Conservation (phyloP, 805 yeast species). For the Ogataea nonfermentans region DNA sequence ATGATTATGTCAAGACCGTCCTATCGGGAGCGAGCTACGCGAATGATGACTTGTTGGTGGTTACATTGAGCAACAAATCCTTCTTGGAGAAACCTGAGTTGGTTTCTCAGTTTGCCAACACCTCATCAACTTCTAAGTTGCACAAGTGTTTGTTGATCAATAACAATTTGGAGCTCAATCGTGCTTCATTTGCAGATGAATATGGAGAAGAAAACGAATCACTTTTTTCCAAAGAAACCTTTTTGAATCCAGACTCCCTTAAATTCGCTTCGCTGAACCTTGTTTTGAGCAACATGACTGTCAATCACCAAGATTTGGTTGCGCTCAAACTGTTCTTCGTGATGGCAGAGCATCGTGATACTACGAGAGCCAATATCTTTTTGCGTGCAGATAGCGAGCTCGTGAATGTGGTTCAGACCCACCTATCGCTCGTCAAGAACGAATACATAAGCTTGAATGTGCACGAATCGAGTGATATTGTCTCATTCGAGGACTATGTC, state of each 20-base stretch:
- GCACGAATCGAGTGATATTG: neutral
- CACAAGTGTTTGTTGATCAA: slow-evolving; percentile 29
- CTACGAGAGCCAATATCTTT: slow-evolving; percentile 6
- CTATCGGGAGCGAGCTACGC: slow-evolving; percentile 22
- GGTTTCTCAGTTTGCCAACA: no score
- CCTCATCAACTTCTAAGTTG: slow-evolving; percentile 1
- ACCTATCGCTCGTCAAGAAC: neutral
- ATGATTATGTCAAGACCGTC: slow-evolving; percentile 25
- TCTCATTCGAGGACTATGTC: slow-evolving; percentile 1
- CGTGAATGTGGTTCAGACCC: slow-evolving; percentile 1
- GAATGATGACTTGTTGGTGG: slow-evolving; percentile 23
- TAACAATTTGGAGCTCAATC: slow-evolving; percentile 23
- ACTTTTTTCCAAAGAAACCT: slow-evolving; percentile 7
- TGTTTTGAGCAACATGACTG: slow-evolving; percentile 2
- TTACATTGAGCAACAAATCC: slow-evolving; percentile 21
- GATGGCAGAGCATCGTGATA: slow-evolving; percentile 9
- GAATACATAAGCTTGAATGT: neutral
- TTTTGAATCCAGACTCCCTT: slow-evolving; percentile 9
- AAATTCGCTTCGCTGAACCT: slow-evolving; percentile 7
- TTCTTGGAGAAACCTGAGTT: slow-evolving; percentile 8
- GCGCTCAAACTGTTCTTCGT: slow-evolving; percentile 8
- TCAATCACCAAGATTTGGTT: slow-evolving; percentile 3
- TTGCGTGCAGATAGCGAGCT: slow-evolving; percentile 5
- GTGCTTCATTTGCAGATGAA: neutral
- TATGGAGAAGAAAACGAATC: slow-evolving; percentile 2